These are phyloP conservation scores for Cercophora scortea DNA, from an alignment of 495 filamentous ascomycete genomes.

Conservation along the genomic window DNA sequence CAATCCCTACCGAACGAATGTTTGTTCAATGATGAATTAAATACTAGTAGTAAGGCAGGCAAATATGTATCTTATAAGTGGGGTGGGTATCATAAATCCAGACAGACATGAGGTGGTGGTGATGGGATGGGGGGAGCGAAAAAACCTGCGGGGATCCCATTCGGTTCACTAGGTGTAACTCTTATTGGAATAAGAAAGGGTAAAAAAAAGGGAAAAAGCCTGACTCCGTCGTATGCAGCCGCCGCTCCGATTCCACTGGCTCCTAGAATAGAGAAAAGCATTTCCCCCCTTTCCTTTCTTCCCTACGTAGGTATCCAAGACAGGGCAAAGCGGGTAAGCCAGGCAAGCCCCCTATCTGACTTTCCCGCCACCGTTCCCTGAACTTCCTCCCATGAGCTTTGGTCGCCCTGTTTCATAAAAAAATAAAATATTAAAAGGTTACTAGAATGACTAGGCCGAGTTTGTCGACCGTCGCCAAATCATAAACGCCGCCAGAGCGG, in stretches of 20 bases:
- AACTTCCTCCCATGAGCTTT: neutral
- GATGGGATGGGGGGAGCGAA: neutral
- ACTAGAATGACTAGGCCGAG: constrained; percentile 3
- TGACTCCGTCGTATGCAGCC: neutral
- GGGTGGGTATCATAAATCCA: constrained; percentile 11
- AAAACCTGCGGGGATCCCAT: neutral
- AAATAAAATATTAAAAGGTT: neutral
- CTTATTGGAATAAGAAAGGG: neutral
- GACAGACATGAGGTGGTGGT: neutral
- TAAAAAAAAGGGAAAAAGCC: neutral
- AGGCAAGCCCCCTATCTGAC: too few relatives aligned
- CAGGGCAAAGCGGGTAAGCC: too few relatives aligned
- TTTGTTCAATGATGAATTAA: neutral
- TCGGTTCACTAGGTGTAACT: neutral
- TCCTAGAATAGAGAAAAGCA: too few relatives aligned
- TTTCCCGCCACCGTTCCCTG: too few relatives aligned
- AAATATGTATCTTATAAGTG: neutral
- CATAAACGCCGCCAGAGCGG: constrained; percentile 71
- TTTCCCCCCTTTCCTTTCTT: neutral
- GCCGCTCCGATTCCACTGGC: neutral
- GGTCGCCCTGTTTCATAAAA: neutral
- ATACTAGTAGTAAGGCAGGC: neutral
- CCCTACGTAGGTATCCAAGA: neutral
- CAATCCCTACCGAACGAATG: too few relatives aligned
- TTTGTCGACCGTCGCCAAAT: constrained; percentile 49